Percentiles rank a stretch among this genome's conserved stretches.
phyloP scores from a whole-genome alignment of 2,329 filamentous ascomycete species.

The Monosporascus sp. region DNA sequence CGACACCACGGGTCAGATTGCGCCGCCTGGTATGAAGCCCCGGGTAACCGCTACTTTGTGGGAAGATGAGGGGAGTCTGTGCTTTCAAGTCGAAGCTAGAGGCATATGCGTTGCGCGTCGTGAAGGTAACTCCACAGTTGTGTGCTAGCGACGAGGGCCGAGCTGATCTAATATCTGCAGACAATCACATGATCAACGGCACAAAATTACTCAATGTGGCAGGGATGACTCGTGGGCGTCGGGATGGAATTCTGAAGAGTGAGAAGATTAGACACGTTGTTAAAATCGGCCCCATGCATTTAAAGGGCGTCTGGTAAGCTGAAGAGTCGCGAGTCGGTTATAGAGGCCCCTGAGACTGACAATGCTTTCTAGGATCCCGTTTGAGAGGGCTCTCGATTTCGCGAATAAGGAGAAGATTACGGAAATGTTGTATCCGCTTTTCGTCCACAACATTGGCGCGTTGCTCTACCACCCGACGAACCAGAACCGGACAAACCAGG shows the following conservation, averaged over 20 bases:
- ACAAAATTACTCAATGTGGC: constrained; percentile 96
- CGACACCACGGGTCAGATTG: constrained; percentile 87
- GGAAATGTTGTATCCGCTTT: constrained; percentile 87
- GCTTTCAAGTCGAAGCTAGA: constrained; percentile 95
- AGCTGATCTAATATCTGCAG: constrained; percentile 38
- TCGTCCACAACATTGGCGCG: constrained; percentile 94
- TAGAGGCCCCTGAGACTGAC: constrained; percentile 6
- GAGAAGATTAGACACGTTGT: constrained; percentile 96
- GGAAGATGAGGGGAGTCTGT: constrained; percentile 97
- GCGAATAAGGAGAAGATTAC: constrained; percentile 99
- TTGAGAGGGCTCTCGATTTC: constrained; percentile 94
- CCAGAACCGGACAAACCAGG: constrained; percentile 72
- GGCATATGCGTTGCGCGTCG: constrained; percentile 92
- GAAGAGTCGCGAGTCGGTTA: background rate
- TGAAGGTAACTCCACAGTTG: constrained; percentile 58
- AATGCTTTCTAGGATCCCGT: constrained; percentile 73
- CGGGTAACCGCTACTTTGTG: constrained; percentile 93
- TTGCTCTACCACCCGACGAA: constrained; percentile 92
- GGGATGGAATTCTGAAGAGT: constrained; percentile 95
- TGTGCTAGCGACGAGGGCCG: background rate
- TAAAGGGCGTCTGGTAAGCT: constrained; percentile 92
- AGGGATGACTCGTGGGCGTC: constrained; percentile 91
- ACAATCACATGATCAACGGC: constrained; percentile 97
- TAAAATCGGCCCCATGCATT: constrained; percentile 97
- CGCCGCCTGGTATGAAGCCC: constrained; percentile 92